phyloP scores from a whole-genome alignment of 1,139 yeast species.

The Kluyveromyces sp. region DNA sequence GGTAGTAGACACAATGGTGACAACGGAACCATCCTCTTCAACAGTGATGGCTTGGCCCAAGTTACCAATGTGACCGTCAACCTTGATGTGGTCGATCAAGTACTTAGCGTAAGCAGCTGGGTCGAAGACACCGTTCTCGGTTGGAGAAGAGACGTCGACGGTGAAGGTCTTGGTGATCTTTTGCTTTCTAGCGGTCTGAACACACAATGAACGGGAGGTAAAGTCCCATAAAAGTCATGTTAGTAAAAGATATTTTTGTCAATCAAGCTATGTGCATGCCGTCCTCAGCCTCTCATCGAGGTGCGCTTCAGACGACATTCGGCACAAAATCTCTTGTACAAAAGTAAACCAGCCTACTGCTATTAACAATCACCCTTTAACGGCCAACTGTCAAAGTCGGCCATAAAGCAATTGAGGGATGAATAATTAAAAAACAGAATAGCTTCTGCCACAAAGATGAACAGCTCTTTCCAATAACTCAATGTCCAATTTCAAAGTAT shows the following conservation, averaged over 20 bases:
- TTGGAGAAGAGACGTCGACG: conserved; percentile 96
- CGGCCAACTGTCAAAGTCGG: not conserved
- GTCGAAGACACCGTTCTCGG: conserved; percentile 96
- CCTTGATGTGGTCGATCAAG: conserved; percentile 98
- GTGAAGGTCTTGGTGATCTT: conserved; percentile 82
- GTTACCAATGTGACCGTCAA: conserved; percentile 94
- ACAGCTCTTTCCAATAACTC: too few species aligned
- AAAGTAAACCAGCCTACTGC: conserved; percentile 31
- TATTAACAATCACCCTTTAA: conserved; percentile 33
- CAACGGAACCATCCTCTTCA: conserved; percentile 72
- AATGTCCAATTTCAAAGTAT: too few species aligned
- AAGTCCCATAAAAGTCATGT: too few species aligned
- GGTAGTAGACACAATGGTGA: conserved; percentile 83
- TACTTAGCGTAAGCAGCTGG: conserved; percentile 96
- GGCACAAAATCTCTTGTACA: conserved; percentile 2
- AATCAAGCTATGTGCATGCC: conserved; percentile 14
- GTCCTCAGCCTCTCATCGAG: too few species aligned
- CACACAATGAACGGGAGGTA: not conserved
- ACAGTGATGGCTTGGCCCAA: conserved; percentile 92
- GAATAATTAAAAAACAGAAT: conserved; percentile 35
- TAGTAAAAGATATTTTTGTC: conserved; percentile 12
- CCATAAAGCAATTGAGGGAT: conserved; percentile 12
- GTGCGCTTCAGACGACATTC: not conserved
- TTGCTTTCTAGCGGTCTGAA: conserved; percentile 71
- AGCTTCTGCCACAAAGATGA: conserved; percentile 9